phyloP scores from a whole-genome alignment of 2,329 filamentous ascomycete species.

The Ophiostoma quercus region DNA sequence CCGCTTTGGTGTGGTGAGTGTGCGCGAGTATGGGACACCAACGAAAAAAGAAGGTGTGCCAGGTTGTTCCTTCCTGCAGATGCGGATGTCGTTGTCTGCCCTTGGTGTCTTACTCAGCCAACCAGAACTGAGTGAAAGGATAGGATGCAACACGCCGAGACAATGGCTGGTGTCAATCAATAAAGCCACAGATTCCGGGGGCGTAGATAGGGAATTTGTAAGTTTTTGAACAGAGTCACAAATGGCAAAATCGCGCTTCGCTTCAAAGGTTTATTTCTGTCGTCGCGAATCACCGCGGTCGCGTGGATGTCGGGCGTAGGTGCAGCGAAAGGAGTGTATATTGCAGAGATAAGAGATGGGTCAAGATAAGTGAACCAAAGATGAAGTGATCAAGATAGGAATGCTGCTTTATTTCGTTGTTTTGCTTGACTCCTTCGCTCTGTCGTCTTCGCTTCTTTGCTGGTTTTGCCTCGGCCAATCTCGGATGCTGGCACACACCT shows the following conservation, averaged over 20 bases:
- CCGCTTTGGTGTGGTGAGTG: conserved; percentile 6
- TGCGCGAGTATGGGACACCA: not conserved
- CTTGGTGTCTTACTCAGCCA: conserved; percentile 12
- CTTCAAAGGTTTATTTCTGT: not conserved
- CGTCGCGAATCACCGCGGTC: conserved; percentile 1
- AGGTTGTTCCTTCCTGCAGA: not conserved
- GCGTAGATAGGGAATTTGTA: not conserved
- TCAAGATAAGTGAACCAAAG: not conserved
- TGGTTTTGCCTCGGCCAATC: conserved; percentile 14
- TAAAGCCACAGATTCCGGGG: not conserved
- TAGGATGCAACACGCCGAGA: conserved; percentile 7
- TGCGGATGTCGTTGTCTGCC: conserved; percentile 10
- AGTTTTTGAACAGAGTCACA: not conserved
- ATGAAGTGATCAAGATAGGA: not conserved
- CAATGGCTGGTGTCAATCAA: not conserved
- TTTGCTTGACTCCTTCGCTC: not conserved
- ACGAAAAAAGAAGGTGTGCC: conserved; percentile 9
- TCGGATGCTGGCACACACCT: conserved; percentile 12
- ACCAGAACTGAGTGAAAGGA: conserved; percentile 12
- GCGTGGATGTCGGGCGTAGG: not conserved
- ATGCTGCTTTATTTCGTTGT: conserved; percentile 7
- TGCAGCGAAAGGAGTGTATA: not conserved
- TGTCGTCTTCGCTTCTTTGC: not conserved
- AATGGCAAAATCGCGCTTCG: conserved; percentile 1
- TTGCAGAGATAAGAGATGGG: not conserved